Conservation (phyloP, 202 grass and related monocot genomes). For the Elaeis oleifera region DNA sequence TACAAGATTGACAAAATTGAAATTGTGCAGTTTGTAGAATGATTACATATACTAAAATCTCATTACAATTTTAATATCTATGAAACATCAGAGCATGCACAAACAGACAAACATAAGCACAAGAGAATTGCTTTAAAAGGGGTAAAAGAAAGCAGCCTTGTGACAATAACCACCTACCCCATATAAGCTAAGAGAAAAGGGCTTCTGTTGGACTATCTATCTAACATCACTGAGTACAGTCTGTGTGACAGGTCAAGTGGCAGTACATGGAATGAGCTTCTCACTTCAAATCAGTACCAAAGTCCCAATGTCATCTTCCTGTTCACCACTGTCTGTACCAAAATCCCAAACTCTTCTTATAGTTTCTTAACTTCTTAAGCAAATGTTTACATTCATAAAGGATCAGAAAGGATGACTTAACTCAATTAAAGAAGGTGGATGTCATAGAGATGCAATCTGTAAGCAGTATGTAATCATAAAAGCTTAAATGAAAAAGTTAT, state of each 20-base stretch:
- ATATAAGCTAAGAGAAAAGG: constrained; percentile 40
- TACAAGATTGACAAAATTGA: constrained; percentile 28
- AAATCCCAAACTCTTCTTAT: not conserved
- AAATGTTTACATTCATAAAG: no score
- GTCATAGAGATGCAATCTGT: no score
- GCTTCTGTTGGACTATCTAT: constrained; percentile 22
- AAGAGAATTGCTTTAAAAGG: no score
- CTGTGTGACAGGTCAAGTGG: not conserved
- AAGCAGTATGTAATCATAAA: no score
- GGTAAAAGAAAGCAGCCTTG: no score
- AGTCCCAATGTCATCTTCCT: not conserved
- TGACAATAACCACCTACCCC: constrained; percentile 39
- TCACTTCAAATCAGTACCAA: not conserved
- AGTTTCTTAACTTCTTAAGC: no score
- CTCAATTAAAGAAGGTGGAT: no score
- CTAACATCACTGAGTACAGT: constrained; percentile 10
- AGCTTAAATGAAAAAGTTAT: no score
- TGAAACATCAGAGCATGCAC: not conserved
- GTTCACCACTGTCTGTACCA: not conserved
- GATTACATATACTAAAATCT: not conserved
- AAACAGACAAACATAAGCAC: constrained; percentile 1
- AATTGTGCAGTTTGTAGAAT: not conserved
- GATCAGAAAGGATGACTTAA: no score
- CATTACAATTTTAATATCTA: constrained; percentile 1
- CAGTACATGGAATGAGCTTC: not conserved